Evolutionary conservation across 2,329 filamentous ascomycete species (phyloP).

Genomic region (Epichloe sp.): DNA sequence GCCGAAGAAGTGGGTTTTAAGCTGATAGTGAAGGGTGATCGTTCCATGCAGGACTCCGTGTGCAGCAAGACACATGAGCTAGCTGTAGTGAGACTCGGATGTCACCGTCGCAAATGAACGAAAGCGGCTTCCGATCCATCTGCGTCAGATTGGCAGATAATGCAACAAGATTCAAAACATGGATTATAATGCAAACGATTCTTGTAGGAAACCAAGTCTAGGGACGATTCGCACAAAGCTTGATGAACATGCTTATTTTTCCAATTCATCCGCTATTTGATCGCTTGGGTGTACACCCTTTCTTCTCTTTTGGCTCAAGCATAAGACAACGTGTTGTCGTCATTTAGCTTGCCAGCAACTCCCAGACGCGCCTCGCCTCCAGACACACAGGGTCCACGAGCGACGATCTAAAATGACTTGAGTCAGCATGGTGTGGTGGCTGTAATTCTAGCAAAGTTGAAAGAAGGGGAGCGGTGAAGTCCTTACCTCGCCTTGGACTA

Average conservation of each 20-base stretch:
- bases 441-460: too few species aligned
- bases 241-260: not conserved
- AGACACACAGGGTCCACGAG: conserved; percentile 60
- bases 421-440: not conserved
- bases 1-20: too few species aligned
- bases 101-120: too few species aligned
- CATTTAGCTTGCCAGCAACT: conserved; percentile 49
- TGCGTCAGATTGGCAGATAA: not conserved
- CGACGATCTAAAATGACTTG: conserved; percentile 43
- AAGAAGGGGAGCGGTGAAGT: not conserved
- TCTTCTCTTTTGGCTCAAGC: conserved; percentile 13
- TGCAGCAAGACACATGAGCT: too few species aligned
- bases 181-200: not conserved
- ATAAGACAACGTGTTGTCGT: conserved; percentile 61
- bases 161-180: not conserved
- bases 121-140: not conserved
- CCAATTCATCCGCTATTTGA: not conserved
- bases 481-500: conserved; percentile 49
- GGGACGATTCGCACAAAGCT: not conserved
- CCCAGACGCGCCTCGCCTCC: conserved; percentile 52
- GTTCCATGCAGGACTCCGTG: too few species aligned
- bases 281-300: not conserved
- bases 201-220: not conserved
- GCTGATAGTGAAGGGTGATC: too few species aligned
- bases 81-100: too few species aligned